phyloP scores from a whole-genome alignment of 1,139 yeast species.

The Kurtzmaniella natalensis region DNA sequence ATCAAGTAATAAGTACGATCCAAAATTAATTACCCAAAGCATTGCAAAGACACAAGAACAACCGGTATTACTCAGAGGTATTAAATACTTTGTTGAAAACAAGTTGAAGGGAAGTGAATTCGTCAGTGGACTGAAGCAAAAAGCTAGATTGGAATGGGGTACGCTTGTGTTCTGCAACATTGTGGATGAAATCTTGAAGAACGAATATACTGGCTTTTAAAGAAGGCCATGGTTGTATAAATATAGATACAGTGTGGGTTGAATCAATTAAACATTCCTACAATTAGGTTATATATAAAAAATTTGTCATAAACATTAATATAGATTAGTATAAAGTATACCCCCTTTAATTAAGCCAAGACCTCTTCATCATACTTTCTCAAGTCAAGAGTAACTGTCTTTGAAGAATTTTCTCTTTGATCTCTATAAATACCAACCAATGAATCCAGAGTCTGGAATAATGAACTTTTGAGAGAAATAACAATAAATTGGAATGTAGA shows the following conservation, averaged over 20 bases:
- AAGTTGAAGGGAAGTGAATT: conserved; percentile 49
- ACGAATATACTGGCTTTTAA: conserved; percentile 1
- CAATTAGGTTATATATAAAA: too few species aligned
- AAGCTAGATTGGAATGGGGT: conserved; percentile 69
- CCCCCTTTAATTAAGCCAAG: conserved; percentile 11
- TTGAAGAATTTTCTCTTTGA: conserved; percentile 71
- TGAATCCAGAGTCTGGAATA: conserved; percentile 86
- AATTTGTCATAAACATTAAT: too few species aligned
- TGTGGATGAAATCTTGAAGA: conserved; percentile 43
- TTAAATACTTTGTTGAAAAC: conserved; percentile 63
- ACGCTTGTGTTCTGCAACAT: conserved; percentile 50
- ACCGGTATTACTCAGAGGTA: conserved; percentile 59
- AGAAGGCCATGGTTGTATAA: conserved; percentile 1
- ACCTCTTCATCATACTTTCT: conserved; percentile 52
- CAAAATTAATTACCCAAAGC: conserved; percentile 49
- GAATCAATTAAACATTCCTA: too few species aligned
- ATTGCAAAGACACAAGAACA: conserved; percentile 63
- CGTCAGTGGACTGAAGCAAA: conserved; percentile 56
- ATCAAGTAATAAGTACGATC: conserved; percentile 46
- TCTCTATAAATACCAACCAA: conserved; percentile 92
- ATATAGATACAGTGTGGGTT: too few species aligned
- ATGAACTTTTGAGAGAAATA: conserved; percentile 80
- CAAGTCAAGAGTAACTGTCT: conserved; percentile 70
- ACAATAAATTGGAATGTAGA: conserved; percentile 88
- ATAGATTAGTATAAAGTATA: too few species aligned